Evolutionary conservation across 768 basidiomycete species (phyloP), one percentile per base, ranked within the genome.

Genomic region (Suillus sp.): DNA sequence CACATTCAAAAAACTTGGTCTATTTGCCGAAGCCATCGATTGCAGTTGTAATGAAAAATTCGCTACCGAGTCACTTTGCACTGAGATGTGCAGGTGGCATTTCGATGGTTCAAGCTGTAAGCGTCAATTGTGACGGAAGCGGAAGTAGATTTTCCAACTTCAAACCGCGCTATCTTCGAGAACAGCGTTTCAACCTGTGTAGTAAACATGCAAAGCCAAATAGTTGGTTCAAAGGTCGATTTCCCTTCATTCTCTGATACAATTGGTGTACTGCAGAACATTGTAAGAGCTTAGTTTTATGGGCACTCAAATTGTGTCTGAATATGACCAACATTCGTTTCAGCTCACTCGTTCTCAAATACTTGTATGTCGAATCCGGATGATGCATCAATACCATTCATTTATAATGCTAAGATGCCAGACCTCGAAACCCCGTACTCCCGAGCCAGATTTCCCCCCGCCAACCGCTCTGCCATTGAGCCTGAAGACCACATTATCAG

Each of bases 341-440:
- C 20, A 43, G 42, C 20, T 43, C 7, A 20, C 6, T 13, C 22
- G n/a, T 47, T 47, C 22, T 22, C 43, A 22, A 22, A n/a, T 22
- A 11, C 13, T 25, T 9, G 42, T 43, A 43, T 43, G 42, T n/a
- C 8, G 8, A 43, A 7, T 16, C 16, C 14, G 14, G 0, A 9
- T 43, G 20, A 43, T 42, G 9, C n/a, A 43, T n/a, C 2, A 20
- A 43, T n/a, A 8, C 9, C 20, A 8, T 20, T n/a, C 7, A n/a
- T n/a, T n/a, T 20, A 43, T 20, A 9, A 43, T 43, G 1, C n/a
- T 9, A 7, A 70, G 70, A 42, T 58, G 40, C 65, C 62, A 20
- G 62, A 27, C 22, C 62, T 72, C 22, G 64, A 70, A 5, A 72
- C 69, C 22, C 65, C 54, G 6, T 70, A 69, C 43, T 67, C 69